These are phyloP conservation scores for Cryptomeria japonica DNA, from an alignment of 75 land plant genomes.

Conservation along the genomic window DNA sequence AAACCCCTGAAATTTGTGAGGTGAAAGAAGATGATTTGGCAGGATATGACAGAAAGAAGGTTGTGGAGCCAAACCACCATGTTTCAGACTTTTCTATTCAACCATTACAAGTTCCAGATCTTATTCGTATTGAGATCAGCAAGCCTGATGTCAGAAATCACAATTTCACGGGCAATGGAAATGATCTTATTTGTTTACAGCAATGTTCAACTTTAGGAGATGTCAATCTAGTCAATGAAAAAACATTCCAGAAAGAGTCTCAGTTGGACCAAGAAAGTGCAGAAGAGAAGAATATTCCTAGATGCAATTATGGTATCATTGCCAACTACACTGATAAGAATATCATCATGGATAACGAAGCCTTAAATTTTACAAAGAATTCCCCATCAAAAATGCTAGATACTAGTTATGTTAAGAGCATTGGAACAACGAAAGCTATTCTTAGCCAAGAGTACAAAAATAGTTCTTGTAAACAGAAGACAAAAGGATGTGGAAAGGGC, in stretches of 20 bases:
- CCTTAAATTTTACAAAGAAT: background rate
- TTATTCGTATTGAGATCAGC: background rate
- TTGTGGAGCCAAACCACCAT: background rate
- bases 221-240: background rate
- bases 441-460: background rate
- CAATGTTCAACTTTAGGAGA: background rate
- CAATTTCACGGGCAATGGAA: background rate
- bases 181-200: background rate
- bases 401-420: background rate
- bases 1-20: background rate
- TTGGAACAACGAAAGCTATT: background rate
- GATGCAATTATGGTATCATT: background rate
- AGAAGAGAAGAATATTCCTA: background rate
- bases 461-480: background rate
- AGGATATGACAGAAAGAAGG: background rate
- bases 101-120: slow-evolving; percentile 1
- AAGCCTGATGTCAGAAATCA: background rate
- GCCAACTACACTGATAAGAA: background rate
- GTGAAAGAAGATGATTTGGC: background rate
- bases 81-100: background rate
- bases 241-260: background rate
- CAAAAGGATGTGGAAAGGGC: background rate
- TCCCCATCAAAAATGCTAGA: background rate
- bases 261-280: background rate
- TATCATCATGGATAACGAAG: background rate